Conservation (phyloP, 768 basidiomycete species). For the Holtermannia corniformis region DNA sequence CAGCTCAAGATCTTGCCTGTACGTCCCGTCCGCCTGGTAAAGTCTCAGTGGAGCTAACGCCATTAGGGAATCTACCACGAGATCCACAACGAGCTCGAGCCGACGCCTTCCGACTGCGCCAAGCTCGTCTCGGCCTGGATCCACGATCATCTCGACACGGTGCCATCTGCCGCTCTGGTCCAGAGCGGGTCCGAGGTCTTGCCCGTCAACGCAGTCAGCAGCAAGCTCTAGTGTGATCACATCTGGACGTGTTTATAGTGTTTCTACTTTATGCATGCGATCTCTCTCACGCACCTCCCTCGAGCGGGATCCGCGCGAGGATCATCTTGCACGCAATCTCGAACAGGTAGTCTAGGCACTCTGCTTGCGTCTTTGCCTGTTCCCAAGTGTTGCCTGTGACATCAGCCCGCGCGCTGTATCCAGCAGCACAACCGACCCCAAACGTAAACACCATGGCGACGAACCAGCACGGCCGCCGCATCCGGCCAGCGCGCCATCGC, state of each 20-base stretch:
- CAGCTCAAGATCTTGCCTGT: conserved; percentile 22
- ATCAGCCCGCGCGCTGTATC: neutral
- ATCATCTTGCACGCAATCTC: conserved; percentile 48
- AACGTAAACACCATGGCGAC: conserved; percentile 72
- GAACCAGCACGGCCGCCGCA: conserved; percentile 65
- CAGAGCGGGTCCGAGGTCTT: too few relatives aligned
- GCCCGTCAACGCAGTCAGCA: neutral
- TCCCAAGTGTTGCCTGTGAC: conserved; percentile 55
- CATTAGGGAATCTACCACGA: conserved; percentile 34
- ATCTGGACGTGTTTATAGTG: neutral
- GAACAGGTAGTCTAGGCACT: conserved; percentile 85
- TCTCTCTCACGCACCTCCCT: neutral
- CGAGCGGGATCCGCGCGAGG: neutral
- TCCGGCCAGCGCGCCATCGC: conserved; percentile 73
- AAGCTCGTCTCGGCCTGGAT: conserved; percentile 25
- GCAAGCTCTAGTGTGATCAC: neutral
- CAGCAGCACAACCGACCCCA: conserved; percentile 53
- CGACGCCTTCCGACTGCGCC: conserved; percentile 21
- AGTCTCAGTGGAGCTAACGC: neutral
- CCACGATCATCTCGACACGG: conserved; percentile 4
- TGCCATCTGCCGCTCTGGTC: too few relatives aligned
- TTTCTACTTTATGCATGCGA: neutral
- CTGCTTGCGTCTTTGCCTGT: conserved; percentile 79
- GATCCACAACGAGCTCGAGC: conserved; percentile 30
- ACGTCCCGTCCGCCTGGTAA: conserved; percentile 5